phyloP scores from a whole-genome alignment of 768 basidiomycete species.

The Calocybe indica region DNA sequence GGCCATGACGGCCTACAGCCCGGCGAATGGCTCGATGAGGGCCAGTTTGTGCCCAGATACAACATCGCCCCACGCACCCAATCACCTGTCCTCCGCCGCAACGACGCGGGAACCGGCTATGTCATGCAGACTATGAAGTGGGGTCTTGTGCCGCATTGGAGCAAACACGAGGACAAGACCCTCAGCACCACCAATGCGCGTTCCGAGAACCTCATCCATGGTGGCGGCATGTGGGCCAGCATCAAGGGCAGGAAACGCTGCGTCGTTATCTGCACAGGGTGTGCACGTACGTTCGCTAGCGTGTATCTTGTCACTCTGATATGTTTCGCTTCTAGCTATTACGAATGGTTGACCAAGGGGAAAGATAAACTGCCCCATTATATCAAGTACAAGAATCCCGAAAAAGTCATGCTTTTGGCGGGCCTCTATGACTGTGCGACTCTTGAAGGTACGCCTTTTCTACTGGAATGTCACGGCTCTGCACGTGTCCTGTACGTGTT shows the following conservation, averaged over 20 bases:
- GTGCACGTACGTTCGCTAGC: not conserved
- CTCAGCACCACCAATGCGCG: constrained; percentile 90
- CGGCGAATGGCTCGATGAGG: constrained; percentile 56
- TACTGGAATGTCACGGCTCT: not conserved
- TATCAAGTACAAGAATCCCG: constrained; percentile 54
- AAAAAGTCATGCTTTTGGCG: constrained; percentile 74
- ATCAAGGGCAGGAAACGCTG: constrained; percentile 82
- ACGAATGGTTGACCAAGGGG: constrained; percentile 89
- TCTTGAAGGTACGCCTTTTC: constrained; percentile 49
- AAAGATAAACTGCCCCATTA: constrained; percentile 80
- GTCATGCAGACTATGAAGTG: constrained; percentile 83
- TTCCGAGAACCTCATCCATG: constrained; percentile 69
- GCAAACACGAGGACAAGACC: constrained; percentile 62
- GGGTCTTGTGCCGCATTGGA: constrained; percentile 87
- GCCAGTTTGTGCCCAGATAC: constrained; percentile 59
- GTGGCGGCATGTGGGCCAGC: constrained; percentile 80
- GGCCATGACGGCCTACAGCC: constrained; percentile 38
- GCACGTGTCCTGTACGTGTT: not conserved
- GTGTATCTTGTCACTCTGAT: not conserved
- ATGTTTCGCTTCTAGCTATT: constrained; percentile 53
- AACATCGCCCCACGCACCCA: constrained; percentile 82
- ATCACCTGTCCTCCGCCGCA: constrained; percentile 65
- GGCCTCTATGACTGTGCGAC: constrained; percentile 76
- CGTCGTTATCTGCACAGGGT: constrained; percentile 75
- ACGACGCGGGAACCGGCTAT: constrained; percentile 26